Conservation (phyloP, 257 asterid genomes). For the Solanum paucissectum region DNA sequence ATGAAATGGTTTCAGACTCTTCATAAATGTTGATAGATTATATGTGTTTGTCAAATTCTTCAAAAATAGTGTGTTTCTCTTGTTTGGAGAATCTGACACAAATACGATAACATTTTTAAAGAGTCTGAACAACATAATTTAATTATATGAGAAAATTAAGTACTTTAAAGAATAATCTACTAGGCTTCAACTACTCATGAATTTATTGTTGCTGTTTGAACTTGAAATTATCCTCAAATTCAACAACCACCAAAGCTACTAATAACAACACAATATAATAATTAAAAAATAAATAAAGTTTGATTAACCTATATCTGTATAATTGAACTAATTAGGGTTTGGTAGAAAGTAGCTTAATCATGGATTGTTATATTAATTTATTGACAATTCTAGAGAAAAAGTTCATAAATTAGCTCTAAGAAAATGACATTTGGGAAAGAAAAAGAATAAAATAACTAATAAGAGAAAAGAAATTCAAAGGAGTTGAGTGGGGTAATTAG, state of each 20-base stretch:
- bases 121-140: not conserved
- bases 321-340: not conserved
- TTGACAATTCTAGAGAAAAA: not conserved
- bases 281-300: not conserved
- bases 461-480: not conserved
- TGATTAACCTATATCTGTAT: not conserved
- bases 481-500: not conserved
- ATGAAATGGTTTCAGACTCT: not conserved
- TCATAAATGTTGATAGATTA: not conserved
- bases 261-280: not conserved
- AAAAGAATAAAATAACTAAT: not conserved
- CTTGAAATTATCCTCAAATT: not conserved
- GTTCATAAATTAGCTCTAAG: not conserved
- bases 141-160: not conserved
- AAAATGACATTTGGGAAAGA: not conserved
- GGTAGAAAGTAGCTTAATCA: not conserved
- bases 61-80: not conserved
- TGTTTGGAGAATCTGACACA: not conserved
- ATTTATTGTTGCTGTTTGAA: not conserved
- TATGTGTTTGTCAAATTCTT: not conserved
- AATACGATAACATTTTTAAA: accelerated
- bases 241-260: not conserved
- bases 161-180: not conserved
- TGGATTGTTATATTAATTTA: not conserved
- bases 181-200: not conserved